These are phyloP conservation scores for Pelargonium fulgidum DNA, from an alignment of 441 rosid species.

Conservation along the genomic window DNA sequence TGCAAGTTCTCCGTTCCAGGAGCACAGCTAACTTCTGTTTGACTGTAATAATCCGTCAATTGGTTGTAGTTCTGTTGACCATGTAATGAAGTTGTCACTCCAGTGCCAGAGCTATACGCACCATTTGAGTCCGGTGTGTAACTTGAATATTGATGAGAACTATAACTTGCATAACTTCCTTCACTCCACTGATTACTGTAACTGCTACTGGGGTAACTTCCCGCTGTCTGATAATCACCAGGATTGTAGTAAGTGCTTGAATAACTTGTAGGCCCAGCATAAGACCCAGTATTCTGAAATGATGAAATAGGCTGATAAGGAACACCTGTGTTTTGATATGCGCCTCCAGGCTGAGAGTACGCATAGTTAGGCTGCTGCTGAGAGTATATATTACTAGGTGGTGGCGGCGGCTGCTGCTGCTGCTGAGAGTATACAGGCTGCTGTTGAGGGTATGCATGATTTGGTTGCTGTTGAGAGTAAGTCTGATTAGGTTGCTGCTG, in stretches of 20 bases:
- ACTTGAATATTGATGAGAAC: conserved; percentile 60
- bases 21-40: conserved; percentile 93
- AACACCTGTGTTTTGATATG: conserved; percentile 97
- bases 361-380: conserved; percentile 10
- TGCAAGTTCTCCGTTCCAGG: conserved; percentile 88
- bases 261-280: conserved; percentile 96
- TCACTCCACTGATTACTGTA: conserved; percentile 73
- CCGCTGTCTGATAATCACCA: conserved; percentile 99
- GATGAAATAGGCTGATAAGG: conserved; percentile 48
- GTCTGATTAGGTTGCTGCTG: conserved; percentile 42
- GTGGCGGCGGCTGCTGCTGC: too few species aligned
- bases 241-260: conserved; percentile 96
- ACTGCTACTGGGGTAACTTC: conserved; percentile 74
- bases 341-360: conserved; percentile 66
- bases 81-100: conserved; percentile 48
- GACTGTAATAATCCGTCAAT: conserved; percentile 82
- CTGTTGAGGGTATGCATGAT: conserved; percentile 5
- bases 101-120: conserved; percentile 46
- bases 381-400: conserved; percentile 1
- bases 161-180: conserved; percentile 58
- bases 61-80: conserved; percentile 78
- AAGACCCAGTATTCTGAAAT: conserved; percentile 79
- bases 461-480: conserved; percentile 23
- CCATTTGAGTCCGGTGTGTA: conserved; percentile 48
- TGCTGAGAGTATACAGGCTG: conserved; percentile 38